phyloP scores from a whole-genome alignment of 106 monocot species.

The Allium fistulosum region DNA sequence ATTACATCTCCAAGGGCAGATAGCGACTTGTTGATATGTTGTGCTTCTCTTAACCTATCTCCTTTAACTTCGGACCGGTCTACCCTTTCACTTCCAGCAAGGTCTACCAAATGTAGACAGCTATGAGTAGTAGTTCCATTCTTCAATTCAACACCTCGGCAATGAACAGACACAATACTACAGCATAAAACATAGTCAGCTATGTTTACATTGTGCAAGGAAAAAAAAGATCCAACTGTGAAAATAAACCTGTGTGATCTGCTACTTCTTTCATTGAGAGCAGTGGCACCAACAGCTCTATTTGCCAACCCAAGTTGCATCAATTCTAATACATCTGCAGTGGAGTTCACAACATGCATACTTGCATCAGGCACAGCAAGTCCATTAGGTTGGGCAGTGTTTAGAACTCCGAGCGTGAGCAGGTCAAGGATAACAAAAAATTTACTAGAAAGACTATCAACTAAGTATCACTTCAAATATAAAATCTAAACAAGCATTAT shows the following conservation, averaged over 20 bases:
- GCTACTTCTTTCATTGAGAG: constrained; percentile 75
- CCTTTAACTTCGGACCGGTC: constrained; percentile 77
- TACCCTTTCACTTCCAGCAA: constrained; percentile 90
- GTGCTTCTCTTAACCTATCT: constrained; percentile 81
- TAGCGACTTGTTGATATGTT: constrained; percentile 82
- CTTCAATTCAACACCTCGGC: constrained; percentile 48
- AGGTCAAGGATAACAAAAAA: background rate
- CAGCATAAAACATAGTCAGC: constrained; percentile 3
- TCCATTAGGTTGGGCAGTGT: constrained; percentile 43
- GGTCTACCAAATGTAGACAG: constrained; percentile 71
- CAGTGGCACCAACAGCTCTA: constrained; percentile 58
- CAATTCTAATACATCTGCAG: constrained; percentile 52
- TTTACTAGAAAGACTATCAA: no score
- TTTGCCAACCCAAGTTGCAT: constrained; percentile 56
- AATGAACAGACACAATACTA: constrained; percentile 74
- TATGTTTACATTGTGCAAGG: no score
- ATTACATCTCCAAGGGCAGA: constrained; percentile 89
- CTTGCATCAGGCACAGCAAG: constrained; percentile 74
- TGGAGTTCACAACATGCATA: constrained; percentile 55
- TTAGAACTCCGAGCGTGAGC: constrained; percentile 40
- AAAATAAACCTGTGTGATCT: constrained; percentile 23
- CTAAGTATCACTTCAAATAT: no score
- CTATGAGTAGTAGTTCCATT: constrained; percentile 37
- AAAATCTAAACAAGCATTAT: no score
- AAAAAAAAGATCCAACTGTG: background rate